Evolutionary conservation across 164 flowering plant genomes (phyloP).

Genomic region (Akebia trifoliata): DNA sequence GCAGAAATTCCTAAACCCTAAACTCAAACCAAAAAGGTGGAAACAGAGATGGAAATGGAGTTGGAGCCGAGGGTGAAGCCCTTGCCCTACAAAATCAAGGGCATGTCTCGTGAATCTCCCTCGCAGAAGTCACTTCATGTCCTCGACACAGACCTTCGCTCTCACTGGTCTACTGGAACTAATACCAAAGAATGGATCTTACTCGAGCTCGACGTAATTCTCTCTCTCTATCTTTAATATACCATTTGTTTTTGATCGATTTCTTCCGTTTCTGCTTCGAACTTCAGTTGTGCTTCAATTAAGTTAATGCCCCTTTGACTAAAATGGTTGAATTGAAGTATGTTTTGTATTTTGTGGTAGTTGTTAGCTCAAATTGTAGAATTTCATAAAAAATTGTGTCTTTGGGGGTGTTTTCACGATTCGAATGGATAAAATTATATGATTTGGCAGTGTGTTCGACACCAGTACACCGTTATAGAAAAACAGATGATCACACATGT

Average conservation of each 20-base stretch:
- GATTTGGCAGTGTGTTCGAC: no score
- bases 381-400: not conserved
- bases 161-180: constrained; percentile 89
- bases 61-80: constrained; percentile 78
- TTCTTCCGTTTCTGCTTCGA: not conserved
- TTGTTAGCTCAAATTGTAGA: not conserved
- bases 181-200: constrained; percentile 95
- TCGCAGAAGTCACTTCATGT: constrained; percentile 71
- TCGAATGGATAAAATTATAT: not conserved
- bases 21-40: no score
- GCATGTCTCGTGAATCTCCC: constrained; percentile 73
- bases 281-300: not conserved
- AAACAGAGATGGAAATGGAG: constrained; percentile 64
- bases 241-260: not conserved
- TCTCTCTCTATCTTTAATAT: constrained; percentile 14
- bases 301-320: not conserved
- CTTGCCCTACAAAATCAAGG: constrained; percentile 70
- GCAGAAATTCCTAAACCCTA: not conserved
- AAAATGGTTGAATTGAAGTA: not conserved
- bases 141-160: constrained; percentile 85
- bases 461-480: no score
- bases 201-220: constrained; percentile 70
- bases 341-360: not conserved
- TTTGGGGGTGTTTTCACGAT: not conserved
- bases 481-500: no score